Percentiles rank a stretch among this genome's conserved stretches.
These are phyloP conservation scores for Candida coquimbonensis DNA, from an alignment of 805 yeast genomes.

Conservation along the genomic window DNA sequence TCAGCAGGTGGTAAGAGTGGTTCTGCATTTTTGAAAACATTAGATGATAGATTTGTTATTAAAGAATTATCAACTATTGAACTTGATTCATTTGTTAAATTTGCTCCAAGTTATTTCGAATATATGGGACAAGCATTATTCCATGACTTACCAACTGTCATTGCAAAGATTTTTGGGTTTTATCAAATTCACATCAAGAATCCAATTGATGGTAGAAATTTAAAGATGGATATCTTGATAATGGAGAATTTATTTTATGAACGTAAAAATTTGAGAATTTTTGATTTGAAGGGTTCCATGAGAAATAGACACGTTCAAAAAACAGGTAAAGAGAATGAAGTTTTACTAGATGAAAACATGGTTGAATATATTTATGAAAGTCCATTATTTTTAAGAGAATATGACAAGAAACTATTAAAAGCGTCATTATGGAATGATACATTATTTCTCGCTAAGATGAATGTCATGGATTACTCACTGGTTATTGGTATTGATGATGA, in stretches of 20 bases:
- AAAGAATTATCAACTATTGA: constrained; percentile 86
- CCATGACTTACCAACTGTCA: constrained; percentile 89
- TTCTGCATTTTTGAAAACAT: constrained; percentile 84
- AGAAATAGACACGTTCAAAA: constrained; percentile 93
- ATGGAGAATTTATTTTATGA: constrained; percentile 95
- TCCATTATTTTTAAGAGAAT: constrained; percentile 89
- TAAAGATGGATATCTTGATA: constrained; percentile 84
- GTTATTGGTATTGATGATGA: constrained; percentile 84
- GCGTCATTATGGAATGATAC: constrained; percentile 96
- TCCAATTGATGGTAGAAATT: constrained; percentile 63
- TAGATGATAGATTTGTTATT: constrained; percentile 83
- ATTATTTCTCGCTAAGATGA: constrained; percentile 88
- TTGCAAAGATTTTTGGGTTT: constrained; percentile 93
- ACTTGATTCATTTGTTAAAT: constrained; percentile 85
- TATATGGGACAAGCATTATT: constrained; percentile 93
- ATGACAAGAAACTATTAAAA: constrained; percentile 75
- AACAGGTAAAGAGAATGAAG: constrained; percentile 94
- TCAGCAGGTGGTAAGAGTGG: constrained; percentile 97
- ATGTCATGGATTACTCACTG: constrained; percentile 96
- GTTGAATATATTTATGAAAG: constrained; percentile 95
- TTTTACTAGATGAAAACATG: constrained; percentile 93
- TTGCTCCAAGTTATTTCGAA: constrained; percentile 95
- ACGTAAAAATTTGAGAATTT: constrained; percentile 72
- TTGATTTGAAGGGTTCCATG: constrained; percentile 97
- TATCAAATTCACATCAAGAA: constrained; percentile 88